phyloP scores from a whole-genome alignment of 164 flowering plant species.

The Echeveria elegans region DNA sequence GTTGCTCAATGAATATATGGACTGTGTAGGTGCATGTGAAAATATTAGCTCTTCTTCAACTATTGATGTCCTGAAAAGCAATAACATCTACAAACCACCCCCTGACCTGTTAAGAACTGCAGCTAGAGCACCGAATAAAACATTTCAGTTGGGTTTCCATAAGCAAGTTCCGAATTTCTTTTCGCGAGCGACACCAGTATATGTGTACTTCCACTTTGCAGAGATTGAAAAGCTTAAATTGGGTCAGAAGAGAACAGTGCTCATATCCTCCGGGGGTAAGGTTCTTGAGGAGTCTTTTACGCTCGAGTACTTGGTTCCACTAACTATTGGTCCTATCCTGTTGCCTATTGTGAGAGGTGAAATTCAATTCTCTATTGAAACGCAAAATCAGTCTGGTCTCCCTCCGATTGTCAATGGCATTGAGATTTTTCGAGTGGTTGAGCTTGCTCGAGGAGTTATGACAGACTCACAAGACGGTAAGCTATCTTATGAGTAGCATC shows the following conservation, averaged over 20 bases:
- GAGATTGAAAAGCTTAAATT: conserved; percentile 1
- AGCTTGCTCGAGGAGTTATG: neutral
- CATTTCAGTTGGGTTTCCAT: conserved; percentile 4
- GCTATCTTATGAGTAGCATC: neutral
- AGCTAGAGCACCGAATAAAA: neutral
- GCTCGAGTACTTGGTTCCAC: neutral
- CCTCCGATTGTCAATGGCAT: neutral
- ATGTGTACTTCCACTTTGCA: conserved; percentile 5
- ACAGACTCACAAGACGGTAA: neutral
- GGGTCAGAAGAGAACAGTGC: neutral
- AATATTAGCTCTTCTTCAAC: neutral
- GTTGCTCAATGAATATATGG: neutral
- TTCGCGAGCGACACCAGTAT: neutral
- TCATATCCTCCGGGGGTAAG: neutral
- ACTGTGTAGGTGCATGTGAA: neutral
- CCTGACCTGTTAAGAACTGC: neutral
- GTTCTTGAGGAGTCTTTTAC: neutral
- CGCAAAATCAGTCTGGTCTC: conserved; percentile 3
- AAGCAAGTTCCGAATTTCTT: neutral
- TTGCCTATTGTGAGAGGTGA: neutral
- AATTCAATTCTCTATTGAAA: neutral
- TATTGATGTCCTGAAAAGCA: neutral
- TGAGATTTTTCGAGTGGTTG: conserved; percentile 4
- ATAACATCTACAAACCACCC: neutral
- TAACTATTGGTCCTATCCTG: neutral